Evolutionary conservation across 2,329 filamentous ascomycete genomes (phyloP), one percentile per base, ranked within the genome.

Genomic region (Scedosporium minutisporum): DNA sequence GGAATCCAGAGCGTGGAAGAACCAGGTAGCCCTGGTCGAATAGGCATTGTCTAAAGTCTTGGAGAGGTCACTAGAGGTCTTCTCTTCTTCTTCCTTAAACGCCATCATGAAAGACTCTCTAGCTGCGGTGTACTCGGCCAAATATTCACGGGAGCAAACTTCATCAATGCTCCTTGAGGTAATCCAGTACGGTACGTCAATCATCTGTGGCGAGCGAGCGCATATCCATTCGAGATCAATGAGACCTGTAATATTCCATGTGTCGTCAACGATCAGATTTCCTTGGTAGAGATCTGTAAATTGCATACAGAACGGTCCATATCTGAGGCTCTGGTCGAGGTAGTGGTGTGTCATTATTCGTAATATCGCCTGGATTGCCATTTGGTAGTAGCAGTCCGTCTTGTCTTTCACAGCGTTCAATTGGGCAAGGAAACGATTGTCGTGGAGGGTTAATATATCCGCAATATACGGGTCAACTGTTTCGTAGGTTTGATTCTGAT

Each of bases 161-260:
- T 64, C 58, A n/a, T 66, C 67, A 44, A 68, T 64, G 2, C 25
- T 38, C 9, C 60, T 57, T 4, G 66, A 65, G 6, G 65, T 66
- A 21, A 70, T 61, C 68, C 68, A 70, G 33, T 68, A 65, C 5
- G 69, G 67, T 1, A 65, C 64, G 4, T 46, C 16, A 7, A 67
- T 42, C 62, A 64, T 66, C 63, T 69, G 65, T 10, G 60, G n/a
- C 53, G 70, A 70, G 29, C 69, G 66, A 23, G 72, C 65, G 64
- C 68, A 75, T 21, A 73, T 65, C 72, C 70, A 76, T 65, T 75
- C 72, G 21, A 72, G 67, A 63, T 76, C 72, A n/a, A 75, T 70
- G 0, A 75, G 42, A 51, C 66, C 66, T 12, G 66, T 72, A 27
- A 75, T 66, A 58, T 75, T 73, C 72, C 71, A 74, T 25, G 74